Evolutionary conservation across 2,329 filamentous ascomycete species (phyloP).

Genomic region (Cladosporium phlei): DNA sequence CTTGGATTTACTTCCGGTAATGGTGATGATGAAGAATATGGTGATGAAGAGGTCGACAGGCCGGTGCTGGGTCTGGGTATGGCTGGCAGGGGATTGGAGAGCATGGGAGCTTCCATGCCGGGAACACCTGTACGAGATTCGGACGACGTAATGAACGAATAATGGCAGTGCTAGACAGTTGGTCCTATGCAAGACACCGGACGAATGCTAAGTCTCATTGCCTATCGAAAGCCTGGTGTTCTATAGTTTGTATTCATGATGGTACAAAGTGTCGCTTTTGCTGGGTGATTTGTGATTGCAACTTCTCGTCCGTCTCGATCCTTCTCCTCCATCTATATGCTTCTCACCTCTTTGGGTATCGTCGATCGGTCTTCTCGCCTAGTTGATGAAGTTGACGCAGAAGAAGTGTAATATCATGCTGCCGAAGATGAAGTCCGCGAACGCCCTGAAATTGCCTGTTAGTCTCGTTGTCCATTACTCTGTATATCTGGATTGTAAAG

Average conservation of each 20-base stretch:
- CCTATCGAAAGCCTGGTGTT: not conserved
- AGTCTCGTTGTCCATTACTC: not conserved
- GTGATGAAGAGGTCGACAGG: conserved; percentile 4
- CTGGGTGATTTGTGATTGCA: too few relatives aligned
- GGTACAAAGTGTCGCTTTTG: too few relatives aligned
- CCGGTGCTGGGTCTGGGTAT: conserved; percentile 6
- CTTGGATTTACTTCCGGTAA: not conserved
- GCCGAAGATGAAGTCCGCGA: conserved; percentile 92
- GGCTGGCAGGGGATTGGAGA: conserved; percentile 11
- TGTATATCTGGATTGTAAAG: not conserved
- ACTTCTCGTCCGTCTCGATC: too few relatives aligned
- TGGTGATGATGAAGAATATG: not conserved
- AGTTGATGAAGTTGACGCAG: conserved; percentile 99
- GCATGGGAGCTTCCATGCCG: not conserved
- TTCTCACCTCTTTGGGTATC: not conserved
- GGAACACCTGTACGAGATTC: not conserved
- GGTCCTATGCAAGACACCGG: too few relatives aligned
- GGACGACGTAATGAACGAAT: conserved; percentile 4
- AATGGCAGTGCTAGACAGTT: not conserved
- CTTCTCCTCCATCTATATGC: not conserved
- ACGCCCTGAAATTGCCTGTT: conserved; percentile 58
- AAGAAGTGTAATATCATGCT: conserved; percentile 97
- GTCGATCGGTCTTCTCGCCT: conserved; percentile 26
- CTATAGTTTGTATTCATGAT: conserved; percentile 8
- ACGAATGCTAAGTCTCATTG: too few relatives aligned